These are phyloP conservation scores for Prunus mira DNA, from an alignment of 306 rosid species.

Conservation along the genomic window DNA sequence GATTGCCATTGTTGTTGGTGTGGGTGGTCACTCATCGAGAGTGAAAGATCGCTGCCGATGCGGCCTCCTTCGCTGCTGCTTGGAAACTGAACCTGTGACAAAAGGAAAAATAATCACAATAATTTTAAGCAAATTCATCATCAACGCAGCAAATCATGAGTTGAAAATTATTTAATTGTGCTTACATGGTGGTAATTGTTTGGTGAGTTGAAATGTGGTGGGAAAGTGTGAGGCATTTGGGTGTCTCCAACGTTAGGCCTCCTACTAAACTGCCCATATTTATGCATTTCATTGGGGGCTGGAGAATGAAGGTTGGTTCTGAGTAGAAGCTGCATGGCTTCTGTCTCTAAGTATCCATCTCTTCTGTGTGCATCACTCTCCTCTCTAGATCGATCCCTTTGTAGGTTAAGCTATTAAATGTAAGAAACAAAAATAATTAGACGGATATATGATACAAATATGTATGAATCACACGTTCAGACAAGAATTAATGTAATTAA, in stretches of 20 bases:
- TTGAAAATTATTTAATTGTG: neutral
- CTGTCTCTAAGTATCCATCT: constrained; percentile 34
- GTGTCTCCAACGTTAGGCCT: constrained; percentile 27
- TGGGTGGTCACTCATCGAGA: constrained; percentile 45
- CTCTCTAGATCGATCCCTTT: neutral
- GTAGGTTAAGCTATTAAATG: constrained; percentile 6
- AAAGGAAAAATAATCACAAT: neutral
- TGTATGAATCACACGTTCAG: too few relatives aligned
- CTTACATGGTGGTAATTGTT: constrained; percentile 61
- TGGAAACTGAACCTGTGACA: constrained; percentile 39
- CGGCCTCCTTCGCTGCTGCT: constrained; percentile 65
- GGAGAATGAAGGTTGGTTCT: constrained; percentile 45
- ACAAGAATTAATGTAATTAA: too few relatives aligned
- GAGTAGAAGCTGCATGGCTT: constrained; percentile 35
- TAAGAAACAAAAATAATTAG: neutral
- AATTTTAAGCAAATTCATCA: neutral
- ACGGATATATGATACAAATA: too few relatives aligned
- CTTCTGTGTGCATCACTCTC: constrained; percentile 9
- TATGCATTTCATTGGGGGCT: constrained; percentile 44
- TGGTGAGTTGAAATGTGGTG: constrained; percentile 38
- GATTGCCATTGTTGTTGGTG: constrained; percentile 49
- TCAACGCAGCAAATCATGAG: neutral
- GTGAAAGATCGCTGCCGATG: constrained; percentile 57
- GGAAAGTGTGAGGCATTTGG: constrained; percentile 45
- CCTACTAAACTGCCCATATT: constrained; percentile 47